Evolutionary conservation across 2,329 filamentous ascomycete genomes (phyloP), one percentile per base, ranked within the genome.

Genomic region (Nothopassalora personata): DNA sequence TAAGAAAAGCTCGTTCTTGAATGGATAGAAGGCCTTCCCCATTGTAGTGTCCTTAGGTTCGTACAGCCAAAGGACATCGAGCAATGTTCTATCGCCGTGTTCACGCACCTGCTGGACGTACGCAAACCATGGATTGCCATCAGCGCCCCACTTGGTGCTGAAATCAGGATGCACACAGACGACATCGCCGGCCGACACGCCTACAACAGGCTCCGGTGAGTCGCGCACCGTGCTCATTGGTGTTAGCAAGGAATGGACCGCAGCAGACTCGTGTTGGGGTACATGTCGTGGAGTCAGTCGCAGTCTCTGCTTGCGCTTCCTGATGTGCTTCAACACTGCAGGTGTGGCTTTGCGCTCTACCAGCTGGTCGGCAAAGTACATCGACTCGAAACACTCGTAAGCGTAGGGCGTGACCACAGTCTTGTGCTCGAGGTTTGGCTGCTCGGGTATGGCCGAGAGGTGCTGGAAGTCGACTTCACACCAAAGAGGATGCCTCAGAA

Each of bases 61-160:
- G 64, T 92, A 93, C 0, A 94, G 76, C 89, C 89, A 94, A 1
- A 88, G 79, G 0, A 91, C 82, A 56, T 86, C 80, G 10, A 91
- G 83, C 71, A 73, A 15, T 61, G 47, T 63, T 0, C 78, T 77
- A 10, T 69, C 65, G 4, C 70, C 64, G 0, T 70, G 54, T 3
- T 5, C 9, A 8, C 80, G 74, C 0, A 87, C 74, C 1, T 73
- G 73, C 58, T 90, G 87, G 0, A 94, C 85, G 30, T 88, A 84
- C 0, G 84, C 87, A 67, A 88, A 87, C 87, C 89, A 92, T 1
- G 53, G 19, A 10, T 82, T 75, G n/a, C 76, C 74, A 0, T 73
- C 67, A 4, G 60, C 55, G 0, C 77, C 75, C 88, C 88, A 91
- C 1, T 73, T 65, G 0, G 83, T 83, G 1, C 75, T 72, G 0